Percentiles rank a stretch among this genome's conserved stretches.
These are phyloP conservation scores for Aureobasidium melanogenum DNA, from an alignment of 2,329 filamentous ascomycete species.

Conservation along the genomic window DNA sequence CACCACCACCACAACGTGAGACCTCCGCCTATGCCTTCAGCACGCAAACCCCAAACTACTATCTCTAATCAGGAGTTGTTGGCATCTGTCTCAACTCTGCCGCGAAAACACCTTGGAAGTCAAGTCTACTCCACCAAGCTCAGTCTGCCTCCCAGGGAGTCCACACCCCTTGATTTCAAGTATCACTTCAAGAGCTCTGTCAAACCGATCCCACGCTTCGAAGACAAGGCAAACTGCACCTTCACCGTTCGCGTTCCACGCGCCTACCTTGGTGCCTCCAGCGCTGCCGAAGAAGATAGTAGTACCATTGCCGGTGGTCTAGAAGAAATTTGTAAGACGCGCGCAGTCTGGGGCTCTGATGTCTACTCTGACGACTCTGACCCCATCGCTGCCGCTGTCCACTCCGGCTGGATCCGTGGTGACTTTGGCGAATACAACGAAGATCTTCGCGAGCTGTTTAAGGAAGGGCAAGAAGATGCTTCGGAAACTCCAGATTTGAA, in stretches of 20 bases:
- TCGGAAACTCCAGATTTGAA: neutral
- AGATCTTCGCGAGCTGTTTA: constrained; percentile 24
- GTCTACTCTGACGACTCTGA: constrained; percentile 96
- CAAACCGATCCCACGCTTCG: constrained; percentile 65
- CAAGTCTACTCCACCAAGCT: constrained; percentile 69
- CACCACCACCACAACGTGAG: constrained; percentile 27
- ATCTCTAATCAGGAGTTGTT: constrained; percentile 63
- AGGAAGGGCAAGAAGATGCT: constrained; percentile 17
- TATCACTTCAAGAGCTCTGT: constrained; percentile 53
- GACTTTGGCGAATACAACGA: constrained; percentile 59
- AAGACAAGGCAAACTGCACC: constrained; percentile 78
- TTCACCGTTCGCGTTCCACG: constrained; percentile 81
- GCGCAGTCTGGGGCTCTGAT: constrained; percentile 85
- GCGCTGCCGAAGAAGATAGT: constrained; percentile 11
- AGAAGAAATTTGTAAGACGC: constrained; percentile 73
- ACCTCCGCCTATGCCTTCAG: constrained; percentile 24
- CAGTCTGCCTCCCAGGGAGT: constrained; percentile 32
- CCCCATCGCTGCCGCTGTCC: constrained; percentile 83
- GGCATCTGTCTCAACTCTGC: constrained; percentile 59
- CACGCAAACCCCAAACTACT: constrained; percentile 55
- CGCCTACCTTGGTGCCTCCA: constrained; percentile 53
- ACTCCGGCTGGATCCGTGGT: constrained; percentile 84
- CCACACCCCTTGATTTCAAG: constrained; percentile 38
- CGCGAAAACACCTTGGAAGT: constrained; percentile 74
- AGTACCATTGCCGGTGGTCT: constrained; percentile 31